Evolutionary conservation across 208 protist species (phyloP), one percentile per base, ranked within the genome.

Genomic region (Porcisia deanei): DNA sequence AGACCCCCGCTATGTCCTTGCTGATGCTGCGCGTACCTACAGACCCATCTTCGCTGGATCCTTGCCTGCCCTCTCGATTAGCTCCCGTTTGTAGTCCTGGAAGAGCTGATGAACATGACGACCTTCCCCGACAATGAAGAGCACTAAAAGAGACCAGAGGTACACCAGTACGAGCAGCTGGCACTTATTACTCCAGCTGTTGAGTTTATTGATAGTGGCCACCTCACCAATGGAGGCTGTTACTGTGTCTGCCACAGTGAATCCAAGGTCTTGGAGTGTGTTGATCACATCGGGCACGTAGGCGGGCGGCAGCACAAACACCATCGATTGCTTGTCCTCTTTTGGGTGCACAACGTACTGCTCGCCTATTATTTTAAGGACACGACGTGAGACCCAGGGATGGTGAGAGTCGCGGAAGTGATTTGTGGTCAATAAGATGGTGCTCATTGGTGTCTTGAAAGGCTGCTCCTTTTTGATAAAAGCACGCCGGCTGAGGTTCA

Each of bases 401-500:
- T 96, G 92, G 71, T 87, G 82, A 22, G 63, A 76, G 67, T 92
- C 84, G 65, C 92, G 88, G 58, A 91, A 88, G 55, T 82, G 76
- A 53, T 82, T 91, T 30, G 79, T 88, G 57, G 88, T 94, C 58
- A 96, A 76, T 43, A 94, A 65, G 18, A 94, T 86, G 64, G 84
- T 80, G 59, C 78, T 71, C 69, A 84, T 91, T 14, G 88, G 89
- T 9, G 88, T 91, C 74, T 93, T 92, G 73, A 96, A 85, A 34
- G 89, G 92, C 85, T 89, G 86, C 79, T 94, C 90, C 58, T 91
- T 86, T 73, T 89, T 86, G 57, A 93, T 82, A 73, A 96, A 94
- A 45, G 71, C 75, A 25, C 92, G 89, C 30, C 92, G 86, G 43
- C 88, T 93, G 58, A 96, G 73, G 68, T 94, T 88, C 30, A 96